Conservation (phyloP, 495 filamentous ascomycete species). For the Glonium stellatum region DNA sequence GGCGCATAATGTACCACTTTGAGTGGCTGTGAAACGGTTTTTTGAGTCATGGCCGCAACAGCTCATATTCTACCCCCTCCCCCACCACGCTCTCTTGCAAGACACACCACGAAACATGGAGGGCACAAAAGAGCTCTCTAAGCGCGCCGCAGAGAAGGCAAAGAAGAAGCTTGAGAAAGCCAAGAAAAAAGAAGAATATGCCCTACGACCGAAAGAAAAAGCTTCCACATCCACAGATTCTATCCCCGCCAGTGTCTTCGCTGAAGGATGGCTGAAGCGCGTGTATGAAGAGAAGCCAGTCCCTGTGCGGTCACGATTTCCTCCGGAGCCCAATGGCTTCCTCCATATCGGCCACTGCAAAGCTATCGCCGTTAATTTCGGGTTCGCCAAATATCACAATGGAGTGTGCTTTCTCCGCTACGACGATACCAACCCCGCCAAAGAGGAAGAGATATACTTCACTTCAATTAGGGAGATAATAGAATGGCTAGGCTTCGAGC, state of each 20-base stretch:
- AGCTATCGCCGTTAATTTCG: conserved; percentile 96
- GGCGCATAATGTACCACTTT: too few species aligned
- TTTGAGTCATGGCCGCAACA: neutral
- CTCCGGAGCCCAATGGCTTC: conserved; percentile 80
- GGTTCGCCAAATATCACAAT: conserved; percentile 79
- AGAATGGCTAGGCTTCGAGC: conserved; percentile 41
- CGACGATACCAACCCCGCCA: conserved; percentile 43
- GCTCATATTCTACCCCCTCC: neutral
- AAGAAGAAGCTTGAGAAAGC: conserved; percentile 34
- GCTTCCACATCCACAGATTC: conserved; percentile 19
- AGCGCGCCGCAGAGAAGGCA: conserved; percentile 29
- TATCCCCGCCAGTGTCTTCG: conserved; percentile 65
- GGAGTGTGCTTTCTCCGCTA: conserved; percentile 55
- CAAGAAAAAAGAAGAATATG: conserved; percentile 20
- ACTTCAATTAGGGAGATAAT: conserved; percentile 40
- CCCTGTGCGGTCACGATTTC: conserved; percentile 71
- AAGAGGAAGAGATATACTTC: conserved; percentile 43
- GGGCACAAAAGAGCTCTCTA: conserved; percentile 29
- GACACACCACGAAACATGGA: neutral
- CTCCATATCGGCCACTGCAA: conserved; percentile 91
- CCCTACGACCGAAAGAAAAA: conserved; percentile 25
- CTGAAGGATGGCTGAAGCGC: conserved; percentile 70
- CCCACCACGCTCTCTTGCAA: neutral
- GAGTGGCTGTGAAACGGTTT: neutral
- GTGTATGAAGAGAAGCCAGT: conserved; percentile 71